Evolutionary conservation across 1,139 yeast genomes (phyloP).

Genomic region (Saccharomycopsis hybrid): DNA sequence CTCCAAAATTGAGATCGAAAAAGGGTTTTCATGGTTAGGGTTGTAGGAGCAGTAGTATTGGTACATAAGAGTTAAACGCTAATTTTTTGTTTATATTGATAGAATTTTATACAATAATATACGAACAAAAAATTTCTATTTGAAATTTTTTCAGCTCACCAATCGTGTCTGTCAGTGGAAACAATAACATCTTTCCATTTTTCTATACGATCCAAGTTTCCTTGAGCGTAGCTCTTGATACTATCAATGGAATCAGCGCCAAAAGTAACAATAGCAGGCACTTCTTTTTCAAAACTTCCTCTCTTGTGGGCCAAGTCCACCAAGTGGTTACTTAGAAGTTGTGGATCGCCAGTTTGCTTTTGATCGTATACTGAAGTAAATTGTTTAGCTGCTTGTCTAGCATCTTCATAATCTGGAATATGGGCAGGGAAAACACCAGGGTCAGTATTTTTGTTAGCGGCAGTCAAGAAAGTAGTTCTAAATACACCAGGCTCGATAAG

Average conservation of each 20-base stretch:
- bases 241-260: background rate
- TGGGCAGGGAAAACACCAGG: background rate
- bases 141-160: too few relatives aligned
- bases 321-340: background rate
- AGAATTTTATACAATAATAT: too few relatives aligned
- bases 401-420: background rate
- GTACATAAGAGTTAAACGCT: too few relatives aligned
- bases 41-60: too few relatives aligned
- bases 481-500: constrained; percentile 2
- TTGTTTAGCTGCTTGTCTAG: constrained; percentile 26
- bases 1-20: too few relatives aligned
- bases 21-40: too few relatives aligned
- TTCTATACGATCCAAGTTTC: background rate
- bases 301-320: background rate
- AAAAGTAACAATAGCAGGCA: background rate
- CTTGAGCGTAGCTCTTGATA: background rate
- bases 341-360: too few relatives aligned
- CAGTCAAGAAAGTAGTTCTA: background rate
- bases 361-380: too few relatives aligned
- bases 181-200: background rate
- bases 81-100: too few relatives aligned
- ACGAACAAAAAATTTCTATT: too few relatives aligned
- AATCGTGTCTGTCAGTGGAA: background rate
- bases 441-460: background rate
- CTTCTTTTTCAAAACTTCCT: too few relatives aligned